phyloP scores from a whole-genome alignment of 805 yeast genomes.

The Myxozyma neotropica region DNA sequence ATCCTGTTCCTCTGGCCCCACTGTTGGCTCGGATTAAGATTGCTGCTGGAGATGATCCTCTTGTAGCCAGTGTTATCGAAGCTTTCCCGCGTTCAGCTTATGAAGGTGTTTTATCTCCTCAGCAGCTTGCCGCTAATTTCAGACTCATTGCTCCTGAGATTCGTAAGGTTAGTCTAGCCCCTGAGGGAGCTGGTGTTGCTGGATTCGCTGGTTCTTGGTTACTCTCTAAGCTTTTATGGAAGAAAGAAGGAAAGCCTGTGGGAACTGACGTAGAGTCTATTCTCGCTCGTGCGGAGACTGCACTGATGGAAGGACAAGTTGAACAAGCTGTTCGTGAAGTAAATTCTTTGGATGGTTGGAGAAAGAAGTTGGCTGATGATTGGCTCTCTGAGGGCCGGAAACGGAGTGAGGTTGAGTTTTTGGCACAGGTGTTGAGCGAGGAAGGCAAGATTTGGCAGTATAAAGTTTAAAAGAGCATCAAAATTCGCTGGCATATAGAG shows the following conservation, averaged over 20 bases:
- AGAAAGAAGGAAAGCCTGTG: constrained; percentile 75
- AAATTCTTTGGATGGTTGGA: constrained; percentile 88
- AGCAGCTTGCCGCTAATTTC: constrained; percentile 82
- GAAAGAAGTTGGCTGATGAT: constrained; percentile 83
- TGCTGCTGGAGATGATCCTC: constrained; percentile 51
- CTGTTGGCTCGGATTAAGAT: constrained; percentile 40
- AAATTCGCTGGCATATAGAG: too few relatives aligned
- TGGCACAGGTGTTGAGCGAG: constrained; percentile 54
- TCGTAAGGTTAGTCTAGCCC: constrained; percentile 83
- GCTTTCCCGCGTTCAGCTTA: constrained; percentile 52
- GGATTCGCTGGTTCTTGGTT: constrained; percentile 84
- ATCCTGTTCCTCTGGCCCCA: constrained; percentile 45
- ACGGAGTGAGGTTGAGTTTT: constrained; percentile 83
- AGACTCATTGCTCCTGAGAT: constrained; percentile 78
- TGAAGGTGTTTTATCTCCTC: constrained; percentile 68
- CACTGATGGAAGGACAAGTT: constrained; percentile 72
- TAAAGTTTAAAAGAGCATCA: constrained; percentile 11
- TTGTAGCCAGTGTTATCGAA: constrained; percentile 53
- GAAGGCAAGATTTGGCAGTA: constrained; percentile 42
- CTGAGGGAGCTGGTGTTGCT: constrained; percentile 93
- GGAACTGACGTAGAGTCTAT: constrained; percentile 89
- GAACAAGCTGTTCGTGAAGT: constrained; percentile 92
- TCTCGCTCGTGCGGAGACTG: constrained; percentile 79
- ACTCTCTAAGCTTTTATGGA: constrained; percentile 72
- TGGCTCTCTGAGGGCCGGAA: constrained; percentile 90